phyloP scores from a whole-genome alignment of 345 rosid genomes.

The Brassica cretica region DNA sequence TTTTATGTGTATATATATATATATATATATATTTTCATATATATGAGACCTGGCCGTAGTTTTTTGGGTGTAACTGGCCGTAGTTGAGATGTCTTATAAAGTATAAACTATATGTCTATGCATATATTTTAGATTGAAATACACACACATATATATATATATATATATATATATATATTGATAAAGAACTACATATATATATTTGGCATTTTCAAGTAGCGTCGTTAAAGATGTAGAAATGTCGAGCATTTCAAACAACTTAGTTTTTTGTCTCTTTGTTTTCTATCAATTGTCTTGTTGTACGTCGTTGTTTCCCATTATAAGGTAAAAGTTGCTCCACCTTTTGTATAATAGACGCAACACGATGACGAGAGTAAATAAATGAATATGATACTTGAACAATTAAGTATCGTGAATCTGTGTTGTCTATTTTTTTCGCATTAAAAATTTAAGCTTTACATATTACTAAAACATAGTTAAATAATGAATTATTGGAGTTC shows the following conservation, averaged over 20 bases:
- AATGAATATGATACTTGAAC: constrained; percentile 2
- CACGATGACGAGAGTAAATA: constrained; percentile 30
- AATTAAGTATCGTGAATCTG: constrained; percentile 10
- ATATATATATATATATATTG: too few species aligned
- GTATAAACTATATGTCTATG: too few species aligned
- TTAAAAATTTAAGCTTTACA: not conserved
- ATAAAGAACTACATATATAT: not conserved
- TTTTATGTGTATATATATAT: not conserved
- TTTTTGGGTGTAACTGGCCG: not conserved
- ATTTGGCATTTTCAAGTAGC: not conserved
- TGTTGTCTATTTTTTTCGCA: constrained; percentile 17
- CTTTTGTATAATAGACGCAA: constrained; percentile 28
- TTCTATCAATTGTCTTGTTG: constrained; percentile 39
- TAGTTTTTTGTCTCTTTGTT: constrained; percentile 36
- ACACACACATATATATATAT: not conserved
- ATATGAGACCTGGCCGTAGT: not conserved
- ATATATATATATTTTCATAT: not conserved
- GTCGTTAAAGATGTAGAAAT: constrained; percentile 12
- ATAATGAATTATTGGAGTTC: constrained; percentile 21
- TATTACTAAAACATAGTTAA: constrained; percentile 10
- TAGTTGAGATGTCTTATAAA: not conserved
- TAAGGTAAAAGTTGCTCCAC: constrained; percentile 22
- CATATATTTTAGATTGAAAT: not conserved
- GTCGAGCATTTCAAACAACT: constrained; percentile 33
- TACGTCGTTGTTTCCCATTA: constrained; percentile 31